Conservation (phyloP, 2,329 filamentous ascomycete species). For the Aspergillus luchuensis region DNA sequence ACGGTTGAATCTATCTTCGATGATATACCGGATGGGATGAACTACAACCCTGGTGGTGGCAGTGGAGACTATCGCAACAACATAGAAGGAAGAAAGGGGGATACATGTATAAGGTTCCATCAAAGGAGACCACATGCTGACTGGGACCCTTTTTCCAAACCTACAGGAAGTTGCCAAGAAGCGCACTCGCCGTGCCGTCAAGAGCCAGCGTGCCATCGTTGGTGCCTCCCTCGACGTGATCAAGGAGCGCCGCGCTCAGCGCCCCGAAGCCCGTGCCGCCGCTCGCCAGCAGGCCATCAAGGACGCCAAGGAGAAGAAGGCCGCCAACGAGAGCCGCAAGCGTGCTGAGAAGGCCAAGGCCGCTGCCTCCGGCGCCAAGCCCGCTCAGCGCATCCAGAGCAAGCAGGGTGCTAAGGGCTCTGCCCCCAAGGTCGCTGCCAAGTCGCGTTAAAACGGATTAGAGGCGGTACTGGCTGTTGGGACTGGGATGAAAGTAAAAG, state of each 20-base stretch:
- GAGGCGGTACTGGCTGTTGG: conserved; percentile 32
- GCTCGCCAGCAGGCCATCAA: conserved; percentile 89
- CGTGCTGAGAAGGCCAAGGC: conserved; percentile 99
- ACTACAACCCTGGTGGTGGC: background rate
- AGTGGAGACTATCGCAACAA: too few relatives aligned
- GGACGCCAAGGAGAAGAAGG: conserved; percentile 99
- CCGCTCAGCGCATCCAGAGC: conserved; percentile 79
- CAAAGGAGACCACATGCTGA: conserved; percentile 26
- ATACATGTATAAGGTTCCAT: background rate
- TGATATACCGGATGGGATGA: background rate
- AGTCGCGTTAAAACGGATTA: conserved; percentile 69
- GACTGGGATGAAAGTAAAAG: conserved; percentile 29
- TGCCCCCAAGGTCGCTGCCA: conserved; percentile 79
- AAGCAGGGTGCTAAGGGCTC: conserved; percentile 98
- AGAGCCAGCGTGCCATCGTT: conserved; percentile 98
- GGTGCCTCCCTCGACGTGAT: conserved; percentile 99
- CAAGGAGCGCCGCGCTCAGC: conserved; percentile 95
- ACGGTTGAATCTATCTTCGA: background rate
- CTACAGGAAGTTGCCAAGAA: conserved; percentile 98
- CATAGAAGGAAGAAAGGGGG: too few relatives aligned
- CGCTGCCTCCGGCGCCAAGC: conserved; percentile 72
- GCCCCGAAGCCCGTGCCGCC: conserved; percentile 92
- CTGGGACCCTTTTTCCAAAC: conserved; percentile 38
- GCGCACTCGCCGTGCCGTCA: conserved; percentile 96
- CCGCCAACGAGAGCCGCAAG: conserved; percentile 82